A percentile compares a stretch with the other conserved stretches of the same genome.
These are phyloP conservation scores for Trichosporon inkin DNA, from an alignment of 1,284 basidiomycete genomes.

Conservation along the genomic window DNA sequence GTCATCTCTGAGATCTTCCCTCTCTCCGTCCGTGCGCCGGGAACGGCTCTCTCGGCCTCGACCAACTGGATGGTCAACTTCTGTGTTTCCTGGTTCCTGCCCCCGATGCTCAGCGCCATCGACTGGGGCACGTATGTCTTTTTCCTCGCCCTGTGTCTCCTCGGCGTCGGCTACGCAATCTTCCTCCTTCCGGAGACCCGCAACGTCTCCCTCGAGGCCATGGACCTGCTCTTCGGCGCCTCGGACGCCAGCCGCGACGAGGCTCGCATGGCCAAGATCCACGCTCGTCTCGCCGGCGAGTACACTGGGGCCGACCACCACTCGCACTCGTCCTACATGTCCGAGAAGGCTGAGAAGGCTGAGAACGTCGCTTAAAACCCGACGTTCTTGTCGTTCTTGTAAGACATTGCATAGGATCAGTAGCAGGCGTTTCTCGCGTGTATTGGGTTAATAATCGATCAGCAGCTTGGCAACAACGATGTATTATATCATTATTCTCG, in stretches of 20 bases:
- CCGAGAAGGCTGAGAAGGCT: constrained; percentile 7
- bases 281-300: constrained; percentile 17
- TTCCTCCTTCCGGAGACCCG: constrained; percentile 28
- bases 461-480: constrained; percentile 4
- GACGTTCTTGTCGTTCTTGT: not conserved
- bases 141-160: constrained; percentile 26
- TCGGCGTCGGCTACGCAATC: constrained; percentile 25
- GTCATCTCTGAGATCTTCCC: constrained; percentile 28
- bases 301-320: constrained; percentile 6
- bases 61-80: constrained; percentile 31
- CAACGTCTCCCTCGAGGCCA: constrained; percentile 25
- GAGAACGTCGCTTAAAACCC: not conserved
- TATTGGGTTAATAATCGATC: constrained; percentile 6
- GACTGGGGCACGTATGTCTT: constrained; percentile 27
- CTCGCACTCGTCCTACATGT: not conserved
- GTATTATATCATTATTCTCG: constrained; percentile 4
- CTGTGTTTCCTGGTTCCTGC: constrained; percentile 23
- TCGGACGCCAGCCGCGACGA: constrained; percentile 23
- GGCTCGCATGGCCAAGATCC: constrained; percentile 18
- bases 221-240: constrained; percentile 25
- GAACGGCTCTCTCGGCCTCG: constrained; percentile 23
- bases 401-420: not conserved
- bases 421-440: not conserved
- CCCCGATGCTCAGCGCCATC: constrained; percentile 23
- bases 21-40: constrained; percentile 20